Evolutionary conservation across 352 stramenopile species (phyloP), one percentile per base, ranked within the genome.

Genomic region (Globisporangium acanthophoron): DNA sequence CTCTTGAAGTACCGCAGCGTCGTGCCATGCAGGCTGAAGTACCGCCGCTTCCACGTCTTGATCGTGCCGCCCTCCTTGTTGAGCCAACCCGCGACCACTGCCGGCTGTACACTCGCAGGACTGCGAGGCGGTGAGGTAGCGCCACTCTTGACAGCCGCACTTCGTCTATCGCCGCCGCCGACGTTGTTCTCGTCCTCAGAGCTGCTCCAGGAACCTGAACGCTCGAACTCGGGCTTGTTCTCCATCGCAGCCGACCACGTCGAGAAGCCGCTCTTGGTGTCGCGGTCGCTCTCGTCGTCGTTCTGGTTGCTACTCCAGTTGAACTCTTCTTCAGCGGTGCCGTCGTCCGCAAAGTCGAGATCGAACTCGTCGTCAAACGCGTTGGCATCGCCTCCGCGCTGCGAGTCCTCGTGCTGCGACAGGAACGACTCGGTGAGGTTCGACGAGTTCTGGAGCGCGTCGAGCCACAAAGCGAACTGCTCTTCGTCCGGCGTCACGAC

Each of bases 1-100:
- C 73, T 88, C 58, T 92, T 91, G 54, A 86, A 94, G 56, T 87
- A 94, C 44, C 75, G 86, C 45, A 94, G 61, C 54, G 71, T 91
- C 21, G 73, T 71, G 2, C 75, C 80, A 16, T 88, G 76, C 3
- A 94, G 66, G 0, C 75, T 89, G 56, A 90, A 94, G 59, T 85
- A 94, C 13, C 81, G 76, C 0, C 66, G 70, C 60, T 91, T 89
- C 80, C 82, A 92, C 24, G 59, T 87, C 70, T 88, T 90, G 21
- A 88, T 64, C 12, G 65, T 74, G 1, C 65, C 70, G 6, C 80
- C 78, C 71, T 91, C 67, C 58, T 91, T 90, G 44, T 70, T 70
- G 8, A 94, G 62, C 85, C 85, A 94, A 0, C 85, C 84, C 3
- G 71, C 70, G 65, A 78, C 88, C 1, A 56, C 27, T 3, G 51